These are phyloP conservation scores for Stachybotrys elegans DNA, from an alignment of 2,329 filamentous ascomycete species.

Conservation along the genomic window DNA sequence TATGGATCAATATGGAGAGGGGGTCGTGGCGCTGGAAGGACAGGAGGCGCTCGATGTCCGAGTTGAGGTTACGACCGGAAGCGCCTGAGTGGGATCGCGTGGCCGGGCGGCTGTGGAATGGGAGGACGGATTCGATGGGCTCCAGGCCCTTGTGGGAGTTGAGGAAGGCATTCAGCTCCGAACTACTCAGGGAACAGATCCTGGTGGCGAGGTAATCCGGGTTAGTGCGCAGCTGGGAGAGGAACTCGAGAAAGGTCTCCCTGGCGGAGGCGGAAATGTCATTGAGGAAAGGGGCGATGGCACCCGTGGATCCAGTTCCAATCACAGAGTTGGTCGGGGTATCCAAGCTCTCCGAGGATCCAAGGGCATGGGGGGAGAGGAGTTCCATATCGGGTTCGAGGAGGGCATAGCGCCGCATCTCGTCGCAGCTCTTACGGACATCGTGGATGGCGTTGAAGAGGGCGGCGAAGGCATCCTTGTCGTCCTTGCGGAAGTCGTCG, in stretches of 20 bases:
- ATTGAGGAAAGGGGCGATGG: slow-evolving; percentile 56
- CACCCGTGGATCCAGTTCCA: slow-evolving; percentile 29
- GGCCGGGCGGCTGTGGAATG: slow-evolving; percentile 54
- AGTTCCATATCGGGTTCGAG: slow-evolving; percentile 68
- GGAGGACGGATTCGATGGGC: slow-evolving; percentile 76
- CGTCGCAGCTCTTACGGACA: slow-evolving; percentile 72
- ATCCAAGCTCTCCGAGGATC: slow-evolving; percentile 45
- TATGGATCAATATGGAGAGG: slow-evolving; percentile 78
- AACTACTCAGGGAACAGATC: slow-evolving; percentile 67
- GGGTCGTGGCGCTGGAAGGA: slow-evolving; percentile 88
- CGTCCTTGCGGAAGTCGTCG: slow-evolving; percentile 72
- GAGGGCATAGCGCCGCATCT: slow-evolving; percentile 64
- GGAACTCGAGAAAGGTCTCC: slow-evolving; percentile 71
- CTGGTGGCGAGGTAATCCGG: slow-evolving; percentile 82
- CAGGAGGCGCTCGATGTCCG: slow-evolving; percentile 74
- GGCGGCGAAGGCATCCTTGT: slow-evolving; percentile 70
- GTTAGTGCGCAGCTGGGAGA: slow-evolving; percentile 79
- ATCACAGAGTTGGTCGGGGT: slow-evolving; percentile 38
- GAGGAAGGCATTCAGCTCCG: slow-evolving; percentile 73
- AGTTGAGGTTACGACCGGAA: slow-evolving; percentile 39
- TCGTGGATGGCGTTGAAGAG: slow-evolving; percentile 76
- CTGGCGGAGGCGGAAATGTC: slow-evolving; percentile 72
- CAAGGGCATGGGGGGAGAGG: slow-evolving; percentile 34
- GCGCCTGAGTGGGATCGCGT: slow-evolving; percentile 39
- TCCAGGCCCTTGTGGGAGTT: slow-evolving; percentile 75